Evolutionary conservation across 495 filamentous ascomycete genomes (phyloP).

Genomic region (Penicillium silybi): DNA sequence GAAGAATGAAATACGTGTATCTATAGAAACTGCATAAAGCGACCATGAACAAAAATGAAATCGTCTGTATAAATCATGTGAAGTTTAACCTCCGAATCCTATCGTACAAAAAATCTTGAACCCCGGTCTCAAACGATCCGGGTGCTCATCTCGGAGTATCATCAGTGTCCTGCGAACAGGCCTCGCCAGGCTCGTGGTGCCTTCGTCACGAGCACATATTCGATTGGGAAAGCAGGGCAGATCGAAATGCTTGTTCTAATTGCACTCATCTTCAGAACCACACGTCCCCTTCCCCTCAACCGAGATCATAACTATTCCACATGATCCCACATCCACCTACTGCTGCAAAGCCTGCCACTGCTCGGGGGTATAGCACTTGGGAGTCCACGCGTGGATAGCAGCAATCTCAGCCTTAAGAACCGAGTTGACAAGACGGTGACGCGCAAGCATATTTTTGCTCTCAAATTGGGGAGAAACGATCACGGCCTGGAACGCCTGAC

Average conservation of each 20-base stretch:
- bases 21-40: neutral
- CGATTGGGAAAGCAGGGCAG: neutral
- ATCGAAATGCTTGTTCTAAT: neutral
- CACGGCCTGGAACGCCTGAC: conserved; percentile 87
- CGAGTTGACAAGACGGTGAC: conserved; percentile 85
- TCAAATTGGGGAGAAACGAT: conserved; percentile 87
- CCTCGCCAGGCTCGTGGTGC: neutral
- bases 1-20: neutral
- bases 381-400: conserved; percentile 96
- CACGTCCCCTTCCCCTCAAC: neutral
- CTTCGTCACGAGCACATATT: neutral
- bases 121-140: neutral
- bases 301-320: neutral
- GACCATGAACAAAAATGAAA: neutral
- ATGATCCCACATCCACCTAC: conserved; percentile 8
- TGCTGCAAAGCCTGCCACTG: conserved; percentile 77
- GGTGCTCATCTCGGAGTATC: conserved; percentile 2
- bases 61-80: neutral
- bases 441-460: conserved; percentile 80
- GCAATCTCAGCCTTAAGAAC: conserved; percentile 90
- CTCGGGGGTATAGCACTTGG: conserved; percentile 92
- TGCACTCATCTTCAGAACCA: neutral
- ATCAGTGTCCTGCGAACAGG: neutral
- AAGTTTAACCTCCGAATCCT: conserved; percentile 3
- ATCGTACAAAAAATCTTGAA: conserved; percentile 10